These are phyloP conservation scores for Chytriomyces confervae DNA, from an alignment of 192 early-diverging fungal genomes.

Conservation along the genomic window DNA sequence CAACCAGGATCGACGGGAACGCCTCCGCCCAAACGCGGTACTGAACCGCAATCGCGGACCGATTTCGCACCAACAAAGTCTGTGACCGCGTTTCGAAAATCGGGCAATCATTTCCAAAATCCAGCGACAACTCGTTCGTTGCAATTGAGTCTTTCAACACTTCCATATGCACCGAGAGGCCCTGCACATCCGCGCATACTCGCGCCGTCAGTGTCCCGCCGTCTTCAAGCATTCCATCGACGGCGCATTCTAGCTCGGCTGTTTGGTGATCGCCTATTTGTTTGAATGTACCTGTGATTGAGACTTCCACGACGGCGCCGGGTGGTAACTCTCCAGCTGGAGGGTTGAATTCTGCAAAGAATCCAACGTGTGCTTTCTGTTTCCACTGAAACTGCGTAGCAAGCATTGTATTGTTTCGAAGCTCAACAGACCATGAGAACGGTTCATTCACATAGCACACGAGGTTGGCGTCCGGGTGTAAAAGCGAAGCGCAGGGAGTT, in stretches of 20 bases:
- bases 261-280: constrained; percentile 26
- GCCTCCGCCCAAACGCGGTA: constrained; percentile 51
- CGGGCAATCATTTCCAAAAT: constrained; percentile 56
- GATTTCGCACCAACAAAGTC: constrained; percentile 49
- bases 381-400: constrained; percentile 41
- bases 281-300: constrained; percentile 29
- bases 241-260: constrained; percentile 39
- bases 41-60: constrained; percentile 45
- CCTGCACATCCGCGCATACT: constrained; percentile 38
- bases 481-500: constrained; percentile 42
- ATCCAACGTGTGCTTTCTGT: neutral
- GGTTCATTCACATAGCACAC: constrained; percentile 46
- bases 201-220: constrained; percentile 36
- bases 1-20: constrained; percentile 42
- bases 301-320: constrained; percentile 27
- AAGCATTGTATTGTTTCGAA: constrained; percentile 48
- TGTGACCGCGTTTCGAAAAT: constrained; percentile 50
- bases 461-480: constrained; percentile 32
- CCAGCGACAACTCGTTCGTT: constrained; percentile 15
- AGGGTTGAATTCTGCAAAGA: constrained; percentile 19
- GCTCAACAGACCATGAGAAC: constrained; percentile 33
- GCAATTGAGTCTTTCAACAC: neutral
- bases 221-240: constrained; percentile 56
- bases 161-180: constrained; percentile 36
- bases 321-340: constrained; percentile 38